Base-by-base conservation (phyloP, 805 yeast species). In the Metschnikowia similis region DNA sequence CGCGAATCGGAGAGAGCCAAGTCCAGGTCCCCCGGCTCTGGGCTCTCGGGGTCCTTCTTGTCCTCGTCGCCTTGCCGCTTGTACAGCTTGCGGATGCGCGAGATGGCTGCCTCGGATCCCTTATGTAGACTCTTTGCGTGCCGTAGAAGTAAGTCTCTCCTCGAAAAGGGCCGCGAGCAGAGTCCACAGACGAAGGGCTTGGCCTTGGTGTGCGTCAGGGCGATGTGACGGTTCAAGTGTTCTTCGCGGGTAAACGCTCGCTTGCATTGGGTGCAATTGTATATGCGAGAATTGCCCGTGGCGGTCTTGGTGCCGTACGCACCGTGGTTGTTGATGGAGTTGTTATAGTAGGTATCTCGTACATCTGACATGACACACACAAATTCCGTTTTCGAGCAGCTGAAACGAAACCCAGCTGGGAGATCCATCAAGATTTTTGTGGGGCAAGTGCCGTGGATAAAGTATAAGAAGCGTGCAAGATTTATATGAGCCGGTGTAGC, bases 231-330 rank as follows among this genome's bases (percentile, higher is more conserved):
- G 28, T 75, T 70, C 36, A 73, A 59, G 51, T 73, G 78, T 55
- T 73, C 78, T 51, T 73, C 77, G 50, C 78, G 59, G n/a, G 77
- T 73, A 57, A 73, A 73, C 4, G 78, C 78, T 26, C 76, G 63
- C 42, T 70, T 63, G 54, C 78, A 73, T 43, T 70, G 68, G 30
- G 61, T 60, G 56, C 78, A 73, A 48, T 69, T 70, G 56, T 59
- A 71, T 21, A 73, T 65, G 42, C 78, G 62, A 31, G 76, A 69
- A 52, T 73, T 73, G 2, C 78, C 78, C n/a, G 70, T 62, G 11
- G 75, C 65, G 1, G 78, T 73, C 52, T 72, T 72, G 36, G 73
- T 65, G 28, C 78, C 78, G 50, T 65, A 71, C 27, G 53, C 41
- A 8, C 56, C 58, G 13, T 45, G 49, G 38, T 41, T 50, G 35